A percentile compares a stretch with the other conserved stretches of the same genome.
phyloP scores from a whole-genome alignment of 208 protist genomes.

The Wallacemonas sp. region DNA sequence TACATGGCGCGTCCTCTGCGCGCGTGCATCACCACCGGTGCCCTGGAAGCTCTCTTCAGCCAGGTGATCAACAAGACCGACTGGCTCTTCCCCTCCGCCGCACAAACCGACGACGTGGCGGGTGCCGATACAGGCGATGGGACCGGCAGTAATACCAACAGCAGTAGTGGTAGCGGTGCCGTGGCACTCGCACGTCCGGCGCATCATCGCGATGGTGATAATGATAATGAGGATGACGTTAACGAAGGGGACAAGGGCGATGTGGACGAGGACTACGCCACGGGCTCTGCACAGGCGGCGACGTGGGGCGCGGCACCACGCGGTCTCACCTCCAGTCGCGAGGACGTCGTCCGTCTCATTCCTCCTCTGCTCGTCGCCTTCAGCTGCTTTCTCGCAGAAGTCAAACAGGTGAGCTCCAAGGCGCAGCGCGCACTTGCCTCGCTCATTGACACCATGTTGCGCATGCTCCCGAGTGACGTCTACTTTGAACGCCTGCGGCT shows the following conservation, averaged over 20 bases:
- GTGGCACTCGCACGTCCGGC: too few relatives aligned
- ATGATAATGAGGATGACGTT: too few relatives aligned
- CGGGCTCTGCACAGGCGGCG: too few relatives aligned
- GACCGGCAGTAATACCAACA: too few relatives aligned
- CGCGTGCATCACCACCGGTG: conserved; percentile 15
- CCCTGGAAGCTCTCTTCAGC: conserved; percentile 15
- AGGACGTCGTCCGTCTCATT: conserved; percentile 29
- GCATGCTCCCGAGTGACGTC: conserved; percentile 27
- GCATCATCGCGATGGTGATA: too few relatives aligned
- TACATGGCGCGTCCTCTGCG: conserved; percentile 33
- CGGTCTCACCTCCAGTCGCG: neutral
- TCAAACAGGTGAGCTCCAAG: conserved; percentile 20
- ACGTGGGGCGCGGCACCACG: neutral
- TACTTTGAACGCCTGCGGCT: conserved; percentile 32
- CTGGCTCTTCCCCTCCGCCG: conserved; percentile 18
- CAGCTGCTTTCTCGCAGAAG: conserved; percentile 33
- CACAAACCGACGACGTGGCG: neutral
- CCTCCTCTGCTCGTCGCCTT: conserved; percentile 33
- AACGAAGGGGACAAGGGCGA: too few relatives aligned
- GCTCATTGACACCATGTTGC: conserved; percentile 27
- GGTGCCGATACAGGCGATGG: too few relatives aligned
- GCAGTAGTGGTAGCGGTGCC: too few relatives aligned
- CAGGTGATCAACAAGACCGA: conserved; percentile 23
- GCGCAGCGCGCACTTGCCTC: conserved; percentile 16
- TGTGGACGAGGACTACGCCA: too few relatives aligned